Evolutionary conservation across 805 yeast species (phyloP).

Genomic region (Candida stauntonica): DNA sequence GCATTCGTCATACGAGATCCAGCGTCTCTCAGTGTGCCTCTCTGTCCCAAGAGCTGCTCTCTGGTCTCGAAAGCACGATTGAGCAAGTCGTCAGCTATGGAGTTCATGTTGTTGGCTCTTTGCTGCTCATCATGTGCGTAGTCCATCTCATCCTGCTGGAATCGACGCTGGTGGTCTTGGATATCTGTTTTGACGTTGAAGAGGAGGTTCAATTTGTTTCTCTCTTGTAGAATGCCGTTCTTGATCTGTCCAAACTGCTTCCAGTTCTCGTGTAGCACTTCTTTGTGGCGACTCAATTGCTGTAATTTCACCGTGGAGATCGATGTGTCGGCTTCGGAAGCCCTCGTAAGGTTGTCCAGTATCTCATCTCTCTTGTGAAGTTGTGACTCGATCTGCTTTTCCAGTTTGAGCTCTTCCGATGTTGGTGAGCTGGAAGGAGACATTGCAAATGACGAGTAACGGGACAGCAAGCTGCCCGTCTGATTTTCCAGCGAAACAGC

Average conservation of each 20-base stretch:
- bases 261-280: conserved; percentile 66
- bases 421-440: conserved; percentile 45
- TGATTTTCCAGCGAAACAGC: conserved; percentile 68
- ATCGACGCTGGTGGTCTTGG: conserved; percentile 53
- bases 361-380: conserved; percentile 52
- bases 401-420: conserved; percentile 43
- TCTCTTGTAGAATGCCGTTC: conserved; percentile 59
- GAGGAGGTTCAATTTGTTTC: conserved; percentile 70
- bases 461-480: conserved; percentile 48
- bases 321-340: conserved; percentile 50
- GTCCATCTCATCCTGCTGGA: conserved; percentile 47
- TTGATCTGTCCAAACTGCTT: conserved; percentile 57
- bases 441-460: conserved; percentile 51
- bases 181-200: conserved; percentile 78
- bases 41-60: conserved; percentile 75
- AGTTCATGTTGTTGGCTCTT: conserved; percentile 68
- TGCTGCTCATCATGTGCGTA: conserved; percentile 76
- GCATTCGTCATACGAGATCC: conserved; percentile 58
- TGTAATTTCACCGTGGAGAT: conserved; percentile 71
- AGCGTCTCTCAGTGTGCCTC: conserved; percentile 57
- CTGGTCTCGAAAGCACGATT: conserved; percentile 87
- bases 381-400: conserved; percentile 44
- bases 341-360: conserved; percentile 45
- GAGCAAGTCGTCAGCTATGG: conserved; percentile 72
- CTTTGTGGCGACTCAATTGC: conserved; percentile 80